Evolutionary conservation across 2,329 filamentous ascomycete species (phyloP).

Genomic region (Penicillium sp.): DNA sequence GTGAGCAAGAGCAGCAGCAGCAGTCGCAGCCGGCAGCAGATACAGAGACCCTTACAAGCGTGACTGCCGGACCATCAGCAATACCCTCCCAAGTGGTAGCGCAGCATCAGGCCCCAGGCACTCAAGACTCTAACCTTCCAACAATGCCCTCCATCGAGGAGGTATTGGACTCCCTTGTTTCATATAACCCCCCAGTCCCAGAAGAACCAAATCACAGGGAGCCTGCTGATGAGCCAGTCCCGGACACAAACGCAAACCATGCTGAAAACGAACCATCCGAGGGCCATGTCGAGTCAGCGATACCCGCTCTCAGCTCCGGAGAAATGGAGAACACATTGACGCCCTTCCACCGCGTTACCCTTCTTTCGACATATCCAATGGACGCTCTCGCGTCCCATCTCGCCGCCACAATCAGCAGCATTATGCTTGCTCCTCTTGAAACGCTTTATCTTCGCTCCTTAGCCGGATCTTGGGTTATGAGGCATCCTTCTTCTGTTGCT

Average conservation of each 20-base stretch:
- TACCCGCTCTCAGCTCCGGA: constrained; percentile 19
- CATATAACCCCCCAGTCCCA: constrained; percentile 30
- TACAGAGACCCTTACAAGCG: constrained; percentile 25
- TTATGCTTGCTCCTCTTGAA: constrained; percentile 42
- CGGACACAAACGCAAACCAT: constrained; percentile 12
- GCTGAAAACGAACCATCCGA: constrained; percentile 14
- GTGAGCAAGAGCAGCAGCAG: constrained; percentile 1
- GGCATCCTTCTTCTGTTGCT: constrained; percentile 22
- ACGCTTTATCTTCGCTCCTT: constrained; percentile 41
- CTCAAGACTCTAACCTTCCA: constrained; percentile 3
- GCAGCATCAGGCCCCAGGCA: constrained; percentile 9
- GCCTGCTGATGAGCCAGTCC: constrained; percentile 11
- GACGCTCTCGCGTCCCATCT: constrained; percentile 44
- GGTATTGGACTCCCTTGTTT: constrained; percentile 9
- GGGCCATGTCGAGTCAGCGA: constrained; percentile 16
- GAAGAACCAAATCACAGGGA: constrained; percentile 31
- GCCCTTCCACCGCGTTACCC: constrained; percentile 39
- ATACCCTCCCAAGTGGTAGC: constrained; percentile 13
- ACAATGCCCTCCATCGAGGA: constrained; percentile 12
- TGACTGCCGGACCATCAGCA: constrained; percentile 20
- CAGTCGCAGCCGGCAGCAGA: constrained; percentile 16
- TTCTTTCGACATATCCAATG: constrained; percentile 42
- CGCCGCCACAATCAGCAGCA: constrained; percentile 35
- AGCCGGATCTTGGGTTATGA: constrained; percentile 36
- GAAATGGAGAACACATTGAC: constrained; percentile 12